phyloP scores from a whole-genome alignment of 1,284 basidiomycete genomes.

The Melampsora larici-populina region DNA sequence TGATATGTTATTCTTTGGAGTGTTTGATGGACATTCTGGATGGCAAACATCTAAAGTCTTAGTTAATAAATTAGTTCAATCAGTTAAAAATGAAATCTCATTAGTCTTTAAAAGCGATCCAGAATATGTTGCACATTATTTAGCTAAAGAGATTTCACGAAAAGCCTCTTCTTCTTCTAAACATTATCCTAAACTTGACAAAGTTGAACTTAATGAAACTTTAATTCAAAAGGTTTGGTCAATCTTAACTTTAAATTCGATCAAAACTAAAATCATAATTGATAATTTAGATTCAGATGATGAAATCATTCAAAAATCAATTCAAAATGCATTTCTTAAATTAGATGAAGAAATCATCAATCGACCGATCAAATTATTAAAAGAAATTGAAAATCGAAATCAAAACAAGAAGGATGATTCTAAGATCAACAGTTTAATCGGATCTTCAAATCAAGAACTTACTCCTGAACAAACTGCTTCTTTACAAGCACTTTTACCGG shows the following conservation, averaged over 20 bases:
- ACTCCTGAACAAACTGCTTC: constrained; percentile 39
- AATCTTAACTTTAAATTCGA: constrained; percentile 15
- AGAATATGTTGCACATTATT: constrained; percentile 45
- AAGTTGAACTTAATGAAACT: constrained; percentile 34
- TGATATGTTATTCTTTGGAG: constrained; percentile 46
- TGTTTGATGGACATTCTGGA: constrained; percentile 79
- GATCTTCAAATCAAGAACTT: neutral
- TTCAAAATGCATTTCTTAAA: constrained; percentile 72
- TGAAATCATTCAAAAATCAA: constrained; percentile 65
- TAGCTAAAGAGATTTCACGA: constrained; percentile 16
- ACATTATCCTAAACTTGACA: neutral
- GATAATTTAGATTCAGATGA: constrained; percentile 60
- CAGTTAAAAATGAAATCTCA: constrained; percentile 73
- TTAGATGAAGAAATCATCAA: constrained; percentile 75
- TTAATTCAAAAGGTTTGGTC: constrained; percentile 52
- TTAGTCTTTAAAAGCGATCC: constrained; percentile 56
- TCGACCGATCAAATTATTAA: constrained; percentile 69
- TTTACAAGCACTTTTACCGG: constrained; percentile 67
- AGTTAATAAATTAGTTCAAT: constrained; percentile 77
- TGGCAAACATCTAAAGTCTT: constrained; percentile 78
- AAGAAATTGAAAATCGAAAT: constrained; percentile 5
- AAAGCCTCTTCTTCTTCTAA: neutral
- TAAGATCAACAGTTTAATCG: neutral
- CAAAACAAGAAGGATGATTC: too few relatives aligned
- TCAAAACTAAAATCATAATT: constrained; percentile 1